phyloP scores from a whole-genome alignment of 2,329 filamentous ascomycete species.

The Colletotrichum gigasporum region DNA sequence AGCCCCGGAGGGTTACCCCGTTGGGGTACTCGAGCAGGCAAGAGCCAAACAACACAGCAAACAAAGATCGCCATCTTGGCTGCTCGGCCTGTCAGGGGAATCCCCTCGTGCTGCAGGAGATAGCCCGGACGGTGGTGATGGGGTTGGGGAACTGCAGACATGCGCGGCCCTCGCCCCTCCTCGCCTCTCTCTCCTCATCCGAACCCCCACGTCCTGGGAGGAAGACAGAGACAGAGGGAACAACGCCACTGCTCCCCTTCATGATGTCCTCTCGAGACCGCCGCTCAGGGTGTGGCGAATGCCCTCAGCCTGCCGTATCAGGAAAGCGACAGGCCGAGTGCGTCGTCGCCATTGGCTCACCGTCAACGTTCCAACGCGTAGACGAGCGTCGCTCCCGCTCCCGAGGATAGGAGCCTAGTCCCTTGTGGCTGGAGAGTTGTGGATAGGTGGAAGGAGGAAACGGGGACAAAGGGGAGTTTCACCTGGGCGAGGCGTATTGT shows the following conservation, averaged over 20 bases:
- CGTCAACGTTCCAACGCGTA: conserved; percentile 20
- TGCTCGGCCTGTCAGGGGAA: neutral
- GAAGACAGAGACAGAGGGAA: neutral
- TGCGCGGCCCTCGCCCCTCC: conserved; percentile 9
- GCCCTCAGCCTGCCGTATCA: conserved; percentile 24
- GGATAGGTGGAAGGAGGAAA: neutral
- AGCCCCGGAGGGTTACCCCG: neutral
- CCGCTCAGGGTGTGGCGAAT: conserved; percentile 3
- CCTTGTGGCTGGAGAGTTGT: conserved; percentile 22
- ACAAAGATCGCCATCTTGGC: conserved; percentile 5
- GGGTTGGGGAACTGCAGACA: neutral
- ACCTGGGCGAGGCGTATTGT: neutral
- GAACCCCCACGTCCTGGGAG: neutral
- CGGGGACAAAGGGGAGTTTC: neutral
- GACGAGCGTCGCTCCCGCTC: conserved; percentile 9
- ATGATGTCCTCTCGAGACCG: neutral
- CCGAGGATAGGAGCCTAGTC: neutral
- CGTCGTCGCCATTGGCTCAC: conserved; percentile 29
- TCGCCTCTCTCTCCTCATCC: neutral
- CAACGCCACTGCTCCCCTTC: conserved; percentile 6
- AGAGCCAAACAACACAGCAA: neutral
- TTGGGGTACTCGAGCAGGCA: neutral
- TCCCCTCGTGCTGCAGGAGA: neutral
- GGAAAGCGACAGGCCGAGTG: conserved; percentile 21
- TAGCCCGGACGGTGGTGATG: neutral